Percentiles rank a stretch among this genome's conserved stretches.
phyloP scores from a whole-genome alignment of 768 basidiomycete species.

The Russula ochroleuca region DNA sequence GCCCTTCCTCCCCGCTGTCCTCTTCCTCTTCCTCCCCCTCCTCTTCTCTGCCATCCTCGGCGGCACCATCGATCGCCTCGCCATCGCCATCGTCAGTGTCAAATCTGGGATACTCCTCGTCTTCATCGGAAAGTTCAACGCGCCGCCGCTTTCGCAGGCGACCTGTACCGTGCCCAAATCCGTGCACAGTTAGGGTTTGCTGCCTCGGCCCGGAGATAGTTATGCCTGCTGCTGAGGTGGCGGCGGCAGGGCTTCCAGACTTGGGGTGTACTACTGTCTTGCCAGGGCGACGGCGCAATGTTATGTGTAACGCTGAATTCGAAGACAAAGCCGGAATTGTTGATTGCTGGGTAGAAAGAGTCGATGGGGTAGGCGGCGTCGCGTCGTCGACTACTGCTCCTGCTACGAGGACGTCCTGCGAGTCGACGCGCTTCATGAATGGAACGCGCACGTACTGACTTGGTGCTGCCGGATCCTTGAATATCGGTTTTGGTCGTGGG shows the following conservation, averaged over 20 bases:
- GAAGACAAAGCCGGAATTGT: background rate
- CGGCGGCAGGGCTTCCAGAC: background rate
- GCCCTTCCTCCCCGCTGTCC: slow-evolving; percentile 7
- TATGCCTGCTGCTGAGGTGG: background rate
- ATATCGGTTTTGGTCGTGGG: slow-evolving; percentile 23
- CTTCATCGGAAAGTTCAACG: slow-evolving; percentile 23
- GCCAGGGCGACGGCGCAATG: slow-evolving; percentile 10
- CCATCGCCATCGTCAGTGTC: slow-evolving; percentile 18
- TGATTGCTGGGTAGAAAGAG: background rate
- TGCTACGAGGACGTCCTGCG: background rate
- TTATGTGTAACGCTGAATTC: background rate
- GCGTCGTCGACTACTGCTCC: too few relatives aligned
- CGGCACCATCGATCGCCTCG: slow-evolving; percentile 7
- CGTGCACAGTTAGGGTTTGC: background rate
- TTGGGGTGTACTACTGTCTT: slow-evolving; percentile 17
- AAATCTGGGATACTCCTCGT: slow-evolving; percentile 26
- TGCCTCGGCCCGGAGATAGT: background rate
- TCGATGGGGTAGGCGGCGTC: background rate
- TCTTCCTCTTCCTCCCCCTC: slow-evolving; percentile 14
- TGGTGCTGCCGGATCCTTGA: slow-evolving; percentile 16
- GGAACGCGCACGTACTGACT: slow-evolving; percentile 18
- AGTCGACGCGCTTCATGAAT: slow-evolving; percentile 11
- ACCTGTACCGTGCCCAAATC: background rate
- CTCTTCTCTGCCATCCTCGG: background rate
- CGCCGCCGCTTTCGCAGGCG: slow-evolving; percentile 20